Percentiles rank a stretch among this genome's conserved stretches.
These are phyloP conservation scores for Dichotomocladium elegans DNA, from an alignment of 371 early-diverging fungal genomes.

Conservation along the genomic window DNA sequence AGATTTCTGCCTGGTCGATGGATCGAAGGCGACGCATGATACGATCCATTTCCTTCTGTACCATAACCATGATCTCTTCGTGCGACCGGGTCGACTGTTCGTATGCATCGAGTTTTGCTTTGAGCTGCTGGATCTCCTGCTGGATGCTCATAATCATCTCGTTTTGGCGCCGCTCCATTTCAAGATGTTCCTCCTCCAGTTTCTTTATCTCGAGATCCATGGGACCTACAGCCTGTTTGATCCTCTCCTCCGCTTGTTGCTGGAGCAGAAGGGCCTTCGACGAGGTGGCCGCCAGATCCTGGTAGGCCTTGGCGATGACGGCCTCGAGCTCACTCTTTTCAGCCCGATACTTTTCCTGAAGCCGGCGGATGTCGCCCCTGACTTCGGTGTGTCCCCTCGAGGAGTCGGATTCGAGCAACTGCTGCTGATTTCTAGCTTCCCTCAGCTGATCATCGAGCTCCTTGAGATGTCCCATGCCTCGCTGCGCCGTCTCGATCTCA, in stretches of 20 bases:
- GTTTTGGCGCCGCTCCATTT: conserved; percentile 13
- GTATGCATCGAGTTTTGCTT: conserved; percentile 21
- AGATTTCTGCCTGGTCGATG: conserved; percentile 27
- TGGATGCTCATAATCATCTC: conserved; percentile 26
- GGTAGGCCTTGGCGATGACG: conserved; percentile 32
- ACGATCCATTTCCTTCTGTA: conserved; percentile 42
- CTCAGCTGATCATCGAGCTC: conserved; percentile 42
- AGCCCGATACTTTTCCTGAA: conserved; percentile 28
- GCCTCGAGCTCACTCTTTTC: conserved; percentile 28
- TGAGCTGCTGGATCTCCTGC: conserved; percentile 25
- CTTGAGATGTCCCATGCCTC: conserved; percentile 45
- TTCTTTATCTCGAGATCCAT: conserved; percentile 22
- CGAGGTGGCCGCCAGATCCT: conserved; percentile 30
- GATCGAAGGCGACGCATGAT: conserved; percentile 42
- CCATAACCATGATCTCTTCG: conserved; percentile 36
- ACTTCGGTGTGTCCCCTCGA: conserved; percentile 30
- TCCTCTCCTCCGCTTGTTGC: conserved; percentile 32
- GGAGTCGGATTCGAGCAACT: conserved; percentile 26
- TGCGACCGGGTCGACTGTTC: conserved; percentile 28
- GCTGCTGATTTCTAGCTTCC: conserved; percentile 35
- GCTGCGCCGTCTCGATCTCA: conserved; percentile 44
- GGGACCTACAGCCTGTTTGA: conserved; percentile 23
- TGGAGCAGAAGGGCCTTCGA: conserved; percentile 29
- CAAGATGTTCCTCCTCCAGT: conserved; percentile 31
- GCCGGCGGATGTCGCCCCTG: conserved; percentile 17